Percentiles rank a stretch among this genome's conserved stretches.
Conservation (phyloP, 2,329 filamentous ascomycete genomes). For the Aspergillus chevalieri region DNA sequence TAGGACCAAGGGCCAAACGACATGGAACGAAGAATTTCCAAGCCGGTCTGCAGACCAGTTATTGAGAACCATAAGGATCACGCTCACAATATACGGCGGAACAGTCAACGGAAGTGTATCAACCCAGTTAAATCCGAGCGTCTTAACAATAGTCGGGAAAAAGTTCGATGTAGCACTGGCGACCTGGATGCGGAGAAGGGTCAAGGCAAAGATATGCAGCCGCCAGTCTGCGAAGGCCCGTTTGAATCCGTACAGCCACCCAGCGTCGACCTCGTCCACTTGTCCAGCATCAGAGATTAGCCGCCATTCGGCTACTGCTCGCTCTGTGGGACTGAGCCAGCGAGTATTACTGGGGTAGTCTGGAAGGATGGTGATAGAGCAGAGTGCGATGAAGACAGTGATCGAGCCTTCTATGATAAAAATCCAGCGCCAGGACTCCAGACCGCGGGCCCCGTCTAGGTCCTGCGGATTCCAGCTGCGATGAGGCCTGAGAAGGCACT, state of each 20-base stretch:
- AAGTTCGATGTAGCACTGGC: too few species aligned
- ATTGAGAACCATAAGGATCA: constrained; percentile 41
- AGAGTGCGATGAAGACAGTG: constrained; percentile 30
- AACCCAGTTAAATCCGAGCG: constrained; percentile 43
- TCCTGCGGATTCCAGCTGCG: constrained; percentile 17
- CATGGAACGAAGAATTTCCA: constrained; percentile 27
- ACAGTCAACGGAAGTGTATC: constrained; percentile 47
- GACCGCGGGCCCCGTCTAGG: constrained; percentile 23
- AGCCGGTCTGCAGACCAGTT: constrained; percentile 47
- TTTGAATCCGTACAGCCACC: constrained; percentile 35
- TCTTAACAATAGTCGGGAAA: constrained; percentile 42
- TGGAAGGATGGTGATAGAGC: constrained; percentile 37
- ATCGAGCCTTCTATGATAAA: constrained; percentile 51
- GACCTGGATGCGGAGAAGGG: constrained; percentile 53
- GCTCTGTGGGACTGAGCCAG: constrained; percentile 45
- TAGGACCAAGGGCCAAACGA: constrained; percentile 17
- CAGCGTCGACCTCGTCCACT: too few species aligned
- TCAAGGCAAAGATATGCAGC: constrained; percentile 49
- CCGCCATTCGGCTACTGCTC: constrained; percentile 38
- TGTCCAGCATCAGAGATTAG: too few species aligned
- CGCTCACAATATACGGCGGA: constrained; percentile 49
- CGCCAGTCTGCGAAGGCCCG: constrained; percentile 46
- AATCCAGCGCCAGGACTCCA: constrained; percentile 47
- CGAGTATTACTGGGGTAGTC: constrained; percentile 37
- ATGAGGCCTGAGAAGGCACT: constrained; percentile 12